Conservation (phyloP, 805 yeast genomes). For the Danielia oregonensis region DNA sequence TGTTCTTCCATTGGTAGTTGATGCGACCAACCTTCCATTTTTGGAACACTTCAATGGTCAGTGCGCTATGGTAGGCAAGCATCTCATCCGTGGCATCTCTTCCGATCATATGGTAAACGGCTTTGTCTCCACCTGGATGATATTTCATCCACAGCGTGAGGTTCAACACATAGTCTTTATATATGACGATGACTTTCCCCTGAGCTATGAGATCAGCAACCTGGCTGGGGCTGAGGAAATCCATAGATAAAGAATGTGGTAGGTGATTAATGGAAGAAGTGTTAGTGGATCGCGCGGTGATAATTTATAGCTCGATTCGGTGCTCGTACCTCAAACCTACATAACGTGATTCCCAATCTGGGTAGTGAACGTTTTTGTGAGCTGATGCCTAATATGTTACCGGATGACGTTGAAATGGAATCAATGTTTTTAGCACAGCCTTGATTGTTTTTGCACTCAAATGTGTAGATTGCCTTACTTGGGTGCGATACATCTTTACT, state of each 20-base stretch:
- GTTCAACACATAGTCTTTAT: constrained; percentile 55
- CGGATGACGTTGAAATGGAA: no score
- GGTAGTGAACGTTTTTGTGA: no score
- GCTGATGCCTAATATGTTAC: no score
- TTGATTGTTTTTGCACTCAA: no score
- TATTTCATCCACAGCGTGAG: constrained; percentile 65
- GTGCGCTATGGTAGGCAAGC: constrained; percentile 73
- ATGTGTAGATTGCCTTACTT: no score
- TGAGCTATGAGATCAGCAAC: constrained; percentile 57
- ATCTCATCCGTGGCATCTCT: constrained; percentile 90
- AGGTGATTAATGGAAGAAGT: background rate
- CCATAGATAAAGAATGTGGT: constrained; percentile 17
- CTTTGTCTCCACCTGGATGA: constrained; percentile 91
- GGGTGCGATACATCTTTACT: no score
- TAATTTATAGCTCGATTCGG: background rate
- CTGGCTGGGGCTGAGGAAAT: constrained; percentile 27
- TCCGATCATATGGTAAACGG: constrained; percentile 81
- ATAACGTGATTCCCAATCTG: no score
- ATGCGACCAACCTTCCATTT: constrained; percentile 65
- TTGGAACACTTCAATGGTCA: constrained; percentile 48
- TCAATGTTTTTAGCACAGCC: no score
- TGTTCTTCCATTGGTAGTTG: constrained; percentile 63
- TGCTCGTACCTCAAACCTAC: constrained; percentile 11
- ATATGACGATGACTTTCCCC: constrained; percentile 71
- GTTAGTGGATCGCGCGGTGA: background rate